Evolutionary conservation across 116 monocot genomes (phyloP).

Genomic region (Posidonia oceanica): DNA sequence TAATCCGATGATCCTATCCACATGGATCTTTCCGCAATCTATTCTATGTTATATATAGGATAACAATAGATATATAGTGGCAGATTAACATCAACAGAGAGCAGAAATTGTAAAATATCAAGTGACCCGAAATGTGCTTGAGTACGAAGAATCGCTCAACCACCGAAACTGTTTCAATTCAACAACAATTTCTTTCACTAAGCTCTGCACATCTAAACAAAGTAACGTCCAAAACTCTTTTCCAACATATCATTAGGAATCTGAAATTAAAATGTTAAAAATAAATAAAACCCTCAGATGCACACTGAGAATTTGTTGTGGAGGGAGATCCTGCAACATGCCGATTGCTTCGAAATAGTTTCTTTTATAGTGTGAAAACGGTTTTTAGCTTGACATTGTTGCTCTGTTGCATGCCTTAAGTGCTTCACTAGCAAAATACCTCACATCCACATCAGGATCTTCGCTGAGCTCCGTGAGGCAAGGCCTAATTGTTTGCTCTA

Average conservation of each 20-base stretch:
- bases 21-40: too few species aligned
- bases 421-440: constrained; percentile 31
- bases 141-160: neutral
- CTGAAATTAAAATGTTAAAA: neutral
- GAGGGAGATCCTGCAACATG: neutral
- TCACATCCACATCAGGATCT: constrained; percentile 37
- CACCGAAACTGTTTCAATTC: neutral
- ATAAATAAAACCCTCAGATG: neutral
- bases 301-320: neutral
- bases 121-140: too few species aligned
- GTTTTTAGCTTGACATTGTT: constrained; percentile 19
- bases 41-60: too few species aligned
- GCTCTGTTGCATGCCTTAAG: constrained; percentile 20
- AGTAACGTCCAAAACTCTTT: neutral
- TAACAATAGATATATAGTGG: too few species aligned
- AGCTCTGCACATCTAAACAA: neutral
- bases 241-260: neutral
- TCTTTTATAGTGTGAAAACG: neutral
- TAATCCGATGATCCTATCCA: too few species aligned
- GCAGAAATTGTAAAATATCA: too few species aligned
- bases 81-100: too few species aligned
- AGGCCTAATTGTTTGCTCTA: constrained; percentile 22
- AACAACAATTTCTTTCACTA: neutral
- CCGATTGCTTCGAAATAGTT: neutral
- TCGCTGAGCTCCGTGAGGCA: constrained; percentile 20